Base-by-base conservation (phyloP, 129 eudicot genomes). In the Flaveria bidentis region DNA sequence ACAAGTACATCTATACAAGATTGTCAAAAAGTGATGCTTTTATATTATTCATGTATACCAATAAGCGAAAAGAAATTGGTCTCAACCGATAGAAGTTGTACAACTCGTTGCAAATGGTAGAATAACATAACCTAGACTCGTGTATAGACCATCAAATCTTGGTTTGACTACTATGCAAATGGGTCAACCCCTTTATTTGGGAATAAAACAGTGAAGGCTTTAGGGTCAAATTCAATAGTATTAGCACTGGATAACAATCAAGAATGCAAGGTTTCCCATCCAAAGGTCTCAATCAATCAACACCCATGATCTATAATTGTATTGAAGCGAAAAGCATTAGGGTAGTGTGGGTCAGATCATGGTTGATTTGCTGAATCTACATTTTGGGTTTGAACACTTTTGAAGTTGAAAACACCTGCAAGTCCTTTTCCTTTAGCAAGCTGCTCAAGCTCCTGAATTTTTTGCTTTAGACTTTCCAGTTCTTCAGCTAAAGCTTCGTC, bases 401-500 rank as follows among this genome's bases (percentile, higher is more conserved):
- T 89, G 78, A 87, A 77, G 71, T 76, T 85, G 79, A 95, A 86
- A 26, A 89, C 87, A 60, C 94, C 99, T 39, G 89, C 74, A 55
- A 91, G 90, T 66, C 99, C 92, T 53, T 81, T 85, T 75, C 85
- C 87, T 72, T 70, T 77, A 17, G 97, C 87, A 13, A 82, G 85
- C 74, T 87, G 94, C 72, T 91, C 98, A 60, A 94, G 75, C 67
- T 94, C 96, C 33, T 85, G 80, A 55, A 95, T 69, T 73, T 83
- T 89, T 74, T 67, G 84, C 82, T 83, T 87, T 2, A 95, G 85
- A 67, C 69, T 72, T 86, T 87, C 96, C 45, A 95, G 74, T 73
- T 95, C 96, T 76, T 85, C 84, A 25, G 86, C 88, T 63, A 91
- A 84, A 62, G 84, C 90, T 45, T 91, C 93, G 33, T 91, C 93